Conservation (phyloP, 225 moss, liverwort and hornwort genomes). For the Rhytidiadelphus loreus region DNA sequence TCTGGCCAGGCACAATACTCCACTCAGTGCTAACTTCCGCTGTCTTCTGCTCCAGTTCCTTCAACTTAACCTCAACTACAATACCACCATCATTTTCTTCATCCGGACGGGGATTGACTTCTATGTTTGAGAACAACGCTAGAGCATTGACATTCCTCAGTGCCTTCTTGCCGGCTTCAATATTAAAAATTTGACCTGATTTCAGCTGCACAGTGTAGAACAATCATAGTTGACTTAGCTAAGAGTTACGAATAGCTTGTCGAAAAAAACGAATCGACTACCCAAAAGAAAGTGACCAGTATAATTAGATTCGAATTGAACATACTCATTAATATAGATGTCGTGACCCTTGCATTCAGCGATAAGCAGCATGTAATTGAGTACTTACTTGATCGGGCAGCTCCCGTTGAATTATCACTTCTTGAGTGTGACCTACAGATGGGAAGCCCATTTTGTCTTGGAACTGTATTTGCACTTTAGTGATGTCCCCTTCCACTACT, state of each 20-base stretch:
- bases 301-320: not conserved
- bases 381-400: slow-evolving; percentile 63
- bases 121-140: slow-evolving; percentile 87
- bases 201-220: slow-evolving; percentile 27
- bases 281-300: not conserved
- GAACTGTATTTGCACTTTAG: slow-evolving; percentile 84
- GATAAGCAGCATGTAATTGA: not conserved
- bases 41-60: slow-evolving; percentile 90
- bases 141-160: slow-evolving; percentile 79
- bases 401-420: slow-evolving; percentile 71
- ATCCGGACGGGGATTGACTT: slow-evolving; percentile 88
- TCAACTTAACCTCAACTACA: slow-evolving; percentile 92
- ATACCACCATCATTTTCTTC: slow-evolving; percentile 92
- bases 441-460: slow-evolving; percentile 84
- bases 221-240: not conserved
- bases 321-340: not conserved
- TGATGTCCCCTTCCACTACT: slow-evolving; percentile 91
- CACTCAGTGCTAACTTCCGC: slow-evolving; percentile 95
- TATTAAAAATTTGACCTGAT: slow-evolving; percentile 83
- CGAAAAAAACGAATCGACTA: not conserved
- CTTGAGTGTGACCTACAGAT: slow-evolving; percentile 53
- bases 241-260: not conserved
- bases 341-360: not conserved
- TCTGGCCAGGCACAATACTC: slow-evolving; percentile 80
- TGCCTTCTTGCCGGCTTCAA: slow-evolving; percentile 91